Evolutionary conservation across 1,284 basidiomycete species (phyloP), one percentile per base, ranked within the genome.

Genomic region (Moesziomyces globuligerus): DNA sequence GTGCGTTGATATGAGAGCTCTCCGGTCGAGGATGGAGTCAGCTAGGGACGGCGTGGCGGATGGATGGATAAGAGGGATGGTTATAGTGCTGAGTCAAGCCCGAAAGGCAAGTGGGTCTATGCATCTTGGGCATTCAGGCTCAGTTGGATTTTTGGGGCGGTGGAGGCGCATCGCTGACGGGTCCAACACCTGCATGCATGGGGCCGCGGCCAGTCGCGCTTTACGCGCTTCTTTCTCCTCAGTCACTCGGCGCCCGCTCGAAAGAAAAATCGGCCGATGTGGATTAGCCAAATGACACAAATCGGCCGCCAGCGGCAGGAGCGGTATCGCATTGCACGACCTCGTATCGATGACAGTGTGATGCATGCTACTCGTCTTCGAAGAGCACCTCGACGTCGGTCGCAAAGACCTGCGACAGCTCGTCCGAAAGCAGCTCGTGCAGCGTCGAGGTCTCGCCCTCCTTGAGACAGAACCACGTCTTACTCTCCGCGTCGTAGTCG

Each of bases 391-490:
- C 53, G 23, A 78, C 51, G n/a, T 58, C 28, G 24, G 58, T 66
- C 10, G 57, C 53, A 39, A 80, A 78, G 11, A 79, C 69, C 15
- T 53, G 42, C 20, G 68, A 68, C 6, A 81, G 59, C 62, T 81
- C 79, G 10, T 39, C 25, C 24, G 74, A 59, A 6, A 81, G 50
- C 10, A 81, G 55, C 25, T 74, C 64, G 43, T 77, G 45, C 1
- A 81, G 60, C 5, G 65, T 67, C 38, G 52, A 65, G 0, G 58
- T 52, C 48, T 76, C 49, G 17, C 72, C 76, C 25, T 80, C 79
- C 49, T 77, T 78, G 56, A 51, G 48, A 17, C 72, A 76, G 65
- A 80, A 77, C 79, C 79, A 81, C 2, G 57, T 55, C 11, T 71
- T 52, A 36, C 58, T 54, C 13, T 62, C 44, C 4, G 41, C 53